A percentile compares a stretch with the other conserved stretches of the same genome.
These are phyloP conservation scores for Glycine latifolia DNA, from an alignment of 306 rosid genomes.

Conservation along the genomic window DNA sequence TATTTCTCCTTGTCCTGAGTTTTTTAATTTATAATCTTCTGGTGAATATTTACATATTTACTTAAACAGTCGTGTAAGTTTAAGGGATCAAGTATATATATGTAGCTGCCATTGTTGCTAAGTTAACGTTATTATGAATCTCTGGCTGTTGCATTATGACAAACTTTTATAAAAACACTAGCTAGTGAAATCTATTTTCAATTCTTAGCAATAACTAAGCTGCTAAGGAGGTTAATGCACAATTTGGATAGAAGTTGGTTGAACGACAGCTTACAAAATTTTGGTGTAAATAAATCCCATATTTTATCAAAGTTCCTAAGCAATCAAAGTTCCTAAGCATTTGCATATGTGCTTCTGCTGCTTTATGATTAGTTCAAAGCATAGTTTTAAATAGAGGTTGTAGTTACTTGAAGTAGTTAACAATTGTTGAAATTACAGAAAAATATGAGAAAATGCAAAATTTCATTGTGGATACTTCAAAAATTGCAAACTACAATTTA, in stretches of 20 bases:
- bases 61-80: not conserved
- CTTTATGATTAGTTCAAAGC: not conserved
- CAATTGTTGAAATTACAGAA: not conserved
- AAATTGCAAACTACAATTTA: not conserved
- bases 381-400: not conserved
- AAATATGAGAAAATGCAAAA: not conserved
- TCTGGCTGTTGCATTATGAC: conserved; percentile 16
- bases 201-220: not conserved
- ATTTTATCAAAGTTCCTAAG: not conserved
- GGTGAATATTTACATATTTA: not conserved
- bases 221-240: not conserved
- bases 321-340: conserved; percentile 19
- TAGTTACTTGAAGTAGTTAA: not conserved
- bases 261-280: conserved; percentile 25
- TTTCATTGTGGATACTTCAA: not conserved
- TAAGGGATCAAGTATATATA: conserved; percentile 24
- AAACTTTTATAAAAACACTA: not conserved
- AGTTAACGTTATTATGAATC: conserved; percentile 19
- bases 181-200: not conserved
- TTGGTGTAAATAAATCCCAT: conserved; percentile 13
- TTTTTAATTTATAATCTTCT: not conserved
- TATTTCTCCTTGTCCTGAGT: not conserved
- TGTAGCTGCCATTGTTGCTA: not conserved
- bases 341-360: not conserved
- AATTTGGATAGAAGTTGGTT: conserved; percentile 7